Evolutionary conservation across 768 basidiomycete species (phyloP).

Genomic region (Chalciporus sphaerocephalus): DNA sequence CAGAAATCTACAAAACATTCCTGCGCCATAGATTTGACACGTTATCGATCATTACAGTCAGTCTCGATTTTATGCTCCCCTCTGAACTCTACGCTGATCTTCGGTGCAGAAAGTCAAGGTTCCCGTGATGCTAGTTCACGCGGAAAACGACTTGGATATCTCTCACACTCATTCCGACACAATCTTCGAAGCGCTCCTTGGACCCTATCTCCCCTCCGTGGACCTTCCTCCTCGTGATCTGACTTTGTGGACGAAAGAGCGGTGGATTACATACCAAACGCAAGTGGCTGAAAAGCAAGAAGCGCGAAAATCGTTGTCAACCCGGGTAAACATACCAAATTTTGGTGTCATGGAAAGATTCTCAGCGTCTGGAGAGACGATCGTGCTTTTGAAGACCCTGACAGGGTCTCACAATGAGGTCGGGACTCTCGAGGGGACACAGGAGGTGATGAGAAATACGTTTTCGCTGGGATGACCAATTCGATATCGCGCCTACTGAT

Average conservation of each 20-base stretch:
- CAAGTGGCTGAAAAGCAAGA: conserved; percentile 39
- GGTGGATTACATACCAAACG: conserved; percentile 42
- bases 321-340: conserved; percentile 39
- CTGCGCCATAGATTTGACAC: conserved; percentile 61
- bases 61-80: conserved; percentile 15
- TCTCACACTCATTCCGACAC: conserved; percentile 61
- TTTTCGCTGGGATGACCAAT: conserved; percentile 21
- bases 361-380: conserved; percentile 37
- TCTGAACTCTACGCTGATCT: background rate
- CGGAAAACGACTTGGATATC: conserved; percentile 72
- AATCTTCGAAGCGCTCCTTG: conserved; percentile 65
- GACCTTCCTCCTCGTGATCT: conserved; percentile 34
- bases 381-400: conserved; percentile 54
- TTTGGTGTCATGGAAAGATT: conserved; percentile 57
- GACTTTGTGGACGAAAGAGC: conserved; percentile 31
- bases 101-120: conserved; percentile 54
- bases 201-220: conserved; percentile 53
- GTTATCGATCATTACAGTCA: conserved; percentile 53
- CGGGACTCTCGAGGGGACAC: conserved; percentile 61
- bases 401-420: conserved; percentile 58
- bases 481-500: background rate
- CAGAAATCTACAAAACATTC: conserved; percentile 53
- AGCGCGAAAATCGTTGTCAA: conserved; percentile 43
- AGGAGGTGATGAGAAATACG: conserved; percentile 47
- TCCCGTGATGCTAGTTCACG: conserved; percentile 69